A percentile compares a stretch with the other conserved stretches of the same genome.
Conservation (phyloP, 805 yeast species). For the Tetrapisispora fleetii region DNA sequence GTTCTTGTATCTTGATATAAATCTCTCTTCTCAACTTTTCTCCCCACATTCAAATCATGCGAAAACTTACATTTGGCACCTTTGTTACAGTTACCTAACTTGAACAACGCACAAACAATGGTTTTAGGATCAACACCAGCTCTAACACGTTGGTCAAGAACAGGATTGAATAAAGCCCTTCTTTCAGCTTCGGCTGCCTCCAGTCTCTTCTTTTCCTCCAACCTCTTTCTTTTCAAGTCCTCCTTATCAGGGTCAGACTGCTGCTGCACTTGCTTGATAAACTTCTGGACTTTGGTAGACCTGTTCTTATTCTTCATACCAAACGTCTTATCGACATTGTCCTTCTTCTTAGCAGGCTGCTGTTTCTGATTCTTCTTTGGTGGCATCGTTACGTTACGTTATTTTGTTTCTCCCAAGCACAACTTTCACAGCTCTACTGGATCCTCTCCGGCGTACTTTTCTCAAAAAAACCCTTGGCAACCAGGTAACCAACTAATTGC, state of each 20-base stretch:
- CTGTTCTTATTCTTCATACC: constrained; percentile 94
- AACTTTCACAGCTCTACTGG: too few relatives aligned
- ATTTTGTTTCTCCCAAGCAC: too few relatives aligned
- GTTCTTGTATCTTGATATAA: constrained; percentile 79
- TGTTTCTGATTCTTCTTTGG: constrained; percentile 45
- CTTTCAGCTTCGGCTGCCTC: constrained; percentile 87
- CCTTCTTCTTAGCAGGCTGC: constrained; percentile 49
- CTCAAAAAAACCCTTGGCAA: too few relatives aligned
- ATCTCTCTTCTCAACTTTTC: constrained; percentile 85
- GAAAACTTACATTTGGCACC: constrained; percentile 83
- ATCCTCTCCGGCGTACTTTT: too few relatives aligned
- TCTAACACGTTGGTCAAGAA: constrained; percentile 77
- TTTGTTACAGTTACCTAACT: constrained; percentile 73
- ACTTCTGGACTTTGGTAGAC: constrained; percentile 79
- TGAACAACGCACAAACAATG: constrained; percentile 82
- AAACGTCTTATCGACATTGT: constrained; percentile 82
- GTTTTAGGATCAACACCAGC: constrained; percentile 97
- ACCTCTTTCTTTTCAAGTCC: constrained; percentile 57
- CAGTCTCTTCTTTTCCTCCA: constrained; percentile 80
- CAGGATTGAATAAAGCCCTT: constrained; percentile 57
- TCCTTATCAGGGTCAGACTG: constrained; percentile 56
- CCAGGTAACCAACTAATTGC: too few relatives aligned
- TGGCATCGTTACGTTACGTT: constrained; percentile 45
- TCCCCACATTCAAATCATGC: constrained; percentile 76
- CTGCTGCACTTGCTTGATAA: constrained; percentile 59